Evolutionary conservation across 768 basidiomycete genomes (phyloP).

Genomic region (Cystofilobasidium ferigula): DNA sequence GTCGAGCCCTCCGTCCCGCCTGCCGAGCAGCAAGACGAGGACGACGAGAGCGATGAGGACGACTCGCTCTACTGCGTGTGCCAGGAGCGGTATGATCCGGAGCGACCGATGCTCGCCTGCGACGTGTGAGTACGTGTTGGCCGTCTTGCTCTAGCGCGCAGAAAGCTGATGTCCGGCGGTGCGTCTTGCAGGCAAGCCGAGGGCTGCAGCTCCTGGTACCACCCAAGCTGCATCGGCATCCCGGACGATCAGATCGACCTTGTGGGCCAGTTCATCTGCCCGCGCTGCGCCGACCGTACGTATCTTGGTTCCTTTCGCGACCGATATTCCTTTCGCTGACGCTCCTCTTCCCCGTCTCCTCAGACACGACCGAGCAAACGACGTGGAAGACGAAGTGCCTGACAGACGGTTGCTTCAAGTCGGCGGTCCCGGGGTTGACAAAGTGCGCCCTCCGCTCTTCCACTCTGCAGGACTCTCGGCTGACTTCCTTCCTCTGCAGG

Average conservation of each 20-base stretch:
- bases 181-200: no score
- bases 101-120: slow-evolving; percentile 83
- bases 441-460: slow-evolving; percentile 10
- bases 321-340: not conserved
- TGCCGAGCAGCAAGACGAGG: not conserved
- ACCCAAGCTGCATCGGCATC: slow-evolving; percentile 72
- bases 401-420: slow-evolving; percentile 19
- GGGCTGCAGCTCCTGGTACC: slow-evolving; percentile 93
- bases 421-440: slow-evolving; percentile 19
- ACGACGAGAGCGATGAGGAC: slow-evolving; percentile 42
- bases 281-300: slow-evolving; percentile 64
- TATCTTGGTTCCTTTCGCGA: slow-evolving; percentile 24
- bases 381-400: slow-evolving; percentile 38
- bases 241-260: slow-evolving; percentile 71
- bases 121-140: slow-evolving; percentile 60
- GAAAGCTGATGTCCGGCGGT: not conserved
- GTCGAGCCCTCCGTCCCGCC: not conserved
- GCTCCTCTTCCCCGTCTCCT: slow-evolving; percentile 43
- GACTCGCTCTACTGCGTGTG: slow-evolving; percentile 81
- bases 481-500: not conserved
- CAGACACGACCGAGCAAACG: slow-evolving; percentile 47
- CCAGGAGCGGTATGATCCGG: slow-evolving; percentile 75
- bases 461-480: not conserved
- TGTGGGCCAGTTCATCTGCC: slow-evolving; percentile 86
- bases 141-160: not conserved